These are phyloP conservation scores for Fusarium coicis DNA, from an alignment of 2,329 filamentous ascomycete species.

Conservation along the genomic window DNA sequence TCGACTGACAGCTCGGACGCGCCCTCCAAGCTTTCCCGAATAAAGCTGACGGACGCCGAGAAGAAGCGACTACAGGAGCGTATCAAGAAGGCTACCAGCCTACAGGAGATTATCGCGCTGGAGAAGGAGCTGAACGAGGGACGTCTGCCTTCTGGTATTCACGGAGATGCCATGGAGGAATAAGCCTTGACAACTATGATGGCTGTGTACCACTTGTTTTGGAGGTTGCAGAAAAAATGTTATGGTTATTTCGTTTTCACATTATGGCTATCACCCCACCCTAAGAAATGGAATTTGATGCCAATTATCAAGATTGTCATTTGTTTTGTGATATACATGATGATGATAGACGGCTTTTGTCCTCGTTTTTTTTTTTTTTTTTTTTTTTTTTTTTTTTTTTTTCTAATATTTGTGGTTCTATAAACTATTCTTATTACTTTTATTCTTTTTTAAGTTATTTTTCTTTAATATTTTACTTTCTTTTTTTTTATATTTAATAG, in stretches of 20 bases:
- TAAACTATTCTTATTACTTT: too few species aligned
- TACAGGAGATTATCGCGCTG: conserved; percentile 88
- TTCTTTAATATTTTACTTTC: too few species aligned
- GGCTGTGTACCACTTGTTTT: conserved; percentile 8
- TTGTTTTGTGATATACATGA: background rate
- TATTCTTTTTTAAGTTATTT: too few species aligned
- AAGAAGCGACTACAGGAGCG: conserved; percentile 85
- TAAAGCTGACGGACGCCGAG: conserved; percentile 90
- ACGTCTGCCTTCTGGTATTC: conserved; percentile 77
- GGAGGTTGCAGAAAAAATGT: conserved; percentile 25
- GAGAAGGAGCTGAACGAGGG: conserved; percentile 95
- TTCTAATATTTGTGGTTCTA: too few species aligned
- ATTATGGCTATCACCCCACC: conserved; percentile 14
- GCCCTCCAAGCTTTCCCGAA: conserved; percentile 75
- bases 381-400: too few species aligned
- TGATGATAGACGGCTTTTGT: background rate
- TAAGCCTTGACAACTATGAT: conserved; percentile 46
- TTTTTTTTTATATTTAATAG: too few species aligned
- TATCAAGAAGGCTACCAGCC: conserved; percentile 87
- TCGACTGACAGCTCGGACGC: conserved; percentile 57
- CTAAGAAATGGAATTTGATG: background rate
- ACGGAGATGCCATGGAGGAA: conserved; percentile 69
- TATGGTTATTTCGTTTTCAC: conserved; percentile 23
- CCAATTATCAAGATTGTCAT: background rate
- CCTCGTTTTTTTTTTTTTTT: background rate